A percentile compares a stretch with the other conserved stretches of the same genome.
Evolutionary conservation across 2,329 filamentous ascomycete species (phyloP).

Genomic region (Aspergillus pseudonomiae): DNA sequence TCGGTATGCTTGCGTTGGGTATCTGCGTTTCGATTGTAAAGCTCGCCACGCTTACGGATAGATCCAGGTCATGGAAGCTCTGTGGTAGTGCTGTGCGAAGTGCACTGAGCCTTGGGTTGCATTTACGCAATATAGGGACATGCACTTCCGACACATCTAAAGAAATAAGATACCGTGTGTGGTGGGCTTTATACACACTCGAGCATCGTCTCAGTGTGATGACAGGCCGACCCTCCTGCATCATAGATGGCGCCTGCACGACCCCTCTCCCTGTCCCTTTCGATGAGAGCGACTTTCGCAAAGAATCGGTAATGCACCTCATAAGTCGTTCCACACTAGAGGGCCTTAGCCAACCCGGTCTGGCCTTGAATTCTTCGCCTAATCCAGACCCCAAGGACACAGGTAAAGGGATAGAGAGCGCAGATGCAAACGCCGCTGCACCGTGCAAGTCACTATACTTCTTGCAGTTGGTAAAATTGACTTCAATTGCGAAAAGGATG

Average conservation of each 20-base stretch:
- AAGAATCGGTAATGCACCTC: conserved; percentile 31
- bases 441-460: conserved; percentile 47
- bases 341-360: conserved; percentile 24
- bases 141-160: conserved; percentile 44
- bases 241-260: conserved; percentile 45
- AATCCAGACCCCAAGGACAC: conserved; percentile 25
- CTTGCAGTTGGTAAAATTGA: conserved; percentile 41
- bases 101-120: conserved; percentile 46
- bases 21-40: not conserved
- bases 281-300: conserved; percentile 45
- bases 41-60: conserved; percentile 8
- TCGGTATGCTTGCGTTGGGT: conserved; percentile 32
- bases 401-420: conserved; percentile 15
- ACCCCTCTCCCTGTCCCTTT: conserved; percentile 46
- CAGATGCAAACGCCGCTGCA: conserved; percentile 26
- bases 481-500: conserved; percentile 41
- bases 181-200: conserved; percentile 49
- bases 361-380: conserved; percentile 22
- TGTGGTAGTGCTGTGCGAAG: conserved; percentile 44
- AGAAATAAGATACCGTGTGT: conserved; percentile 48
- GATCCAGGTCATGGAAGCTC: conserved; percentile 45
- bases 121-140: conserved; percentile 44
- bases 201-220: conserved; percentile 48
- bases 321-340: conserved; percentile 30
- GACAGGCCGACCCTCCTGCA: conserved; percentile 49